A percentile compares a stretch with the other conserved stretches of the same genome.
Evolutionary conservation across 2,329 filamentous ascomycete genomes (phyloP).

Genomic region (Hypoxylon sp.): DNA sequence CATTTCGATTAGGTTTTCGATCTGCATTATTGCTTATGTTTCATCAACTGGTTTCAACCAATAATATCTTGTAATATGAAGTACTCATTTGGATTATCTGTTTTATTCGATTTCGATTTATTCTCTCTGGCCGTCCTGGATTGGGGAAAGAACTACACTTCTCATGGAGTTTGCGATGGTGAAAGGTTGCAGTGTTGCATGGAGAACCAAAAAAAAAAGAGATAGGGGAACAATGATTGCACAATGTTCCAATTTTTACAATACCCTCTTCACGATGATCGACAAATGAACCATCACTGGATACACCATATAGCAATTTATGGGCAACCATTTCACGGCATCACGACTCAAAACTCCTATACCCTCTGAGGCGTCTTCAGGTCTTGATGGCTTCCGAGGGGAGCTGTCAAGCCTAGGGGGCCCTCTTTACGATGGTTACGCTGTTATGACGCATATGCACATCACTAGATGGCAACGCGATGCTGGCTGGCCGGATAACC

Average conservation of each 20-base stretch:
- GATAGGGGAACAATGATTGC: constrained; percentile 34
- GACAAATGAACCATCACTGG: constrained; percentile 46
- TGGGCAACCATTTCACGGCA: constrained; percentile 50
- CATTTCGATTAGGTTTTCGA: constrained; percentile 24
- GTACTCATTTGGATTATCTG: constrained; percentile 36
- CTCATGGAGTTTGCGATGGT: constrained; percentile 37
- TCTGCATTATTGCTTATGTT: constrained; percentile 29
- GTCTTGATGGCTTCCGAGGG: constrained; percentile 35
- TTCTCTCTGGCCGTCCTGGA: constrained; percentile 34
- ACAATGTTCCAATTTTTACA: constrained; percentile 41
- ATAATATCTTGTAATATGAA: constrained; percentile 48
- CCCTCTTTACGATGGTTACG: constrained; percentile 50
- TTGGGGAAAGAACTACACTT: constrained; percentile 37
- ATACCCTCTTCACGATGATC: constrained; percentile 46
- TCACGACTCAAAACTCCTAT: constrained; percentile 48
- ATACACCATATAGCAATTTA: constrained; percentile 50
- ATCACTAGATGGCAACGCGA: constrained; percentile 47
- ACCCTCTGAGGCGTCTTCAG: constrained; percentile 45
- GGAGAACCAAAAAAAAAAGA: constrained; percentile 33
- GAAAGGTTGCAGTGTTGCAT: constrained; percentile 37
- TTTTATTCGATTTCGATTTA: constrained; percentile 34
- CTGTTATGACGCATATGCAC: constrained; percentile 50
- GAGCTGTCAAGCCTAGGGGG: constrained; percentile 35
- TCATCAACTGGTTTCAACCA: constrained; percentile 35
- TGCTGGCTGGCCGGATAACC: constrained; percentile 36